Conservation (phyloP, 2,329 filamentous ascomycete genomes). For the Scedosporium dehoogii region DNA sequence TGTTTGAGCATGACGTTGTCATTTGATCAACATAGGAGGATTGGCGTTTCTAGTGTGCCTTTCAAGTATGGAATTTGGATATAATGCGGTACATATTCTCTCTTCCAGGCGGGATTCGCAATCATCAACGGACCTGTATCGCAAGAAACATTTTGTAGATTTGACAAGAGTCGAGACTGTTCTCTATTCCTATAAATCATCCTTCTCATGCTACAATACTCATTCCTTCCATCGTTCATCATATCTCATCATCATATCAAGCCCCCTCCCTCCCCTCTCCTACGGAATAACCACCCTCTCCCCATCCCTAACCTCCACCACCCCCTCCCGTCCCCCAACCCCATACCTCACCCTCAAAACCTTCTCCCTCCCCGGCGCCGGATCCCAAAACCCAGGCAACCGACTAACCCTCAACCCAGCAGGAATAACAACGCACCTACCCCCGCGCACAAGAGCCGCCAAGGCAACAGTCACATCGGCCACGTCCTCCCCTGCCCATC, state of each 20-base stretch:
- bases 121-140: too few relatives aligned
- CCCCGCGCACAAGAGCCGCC: constrained; percentile 32
- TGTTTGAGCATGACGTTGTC: not conserved
- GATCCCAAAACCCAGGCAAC: constrained; percentile 42
- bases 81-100: too few relatives aligned
- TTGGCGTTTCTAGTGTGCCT: too few relatives aligned
- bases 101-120: too few relatives aligned
- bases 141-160: too few relatives aligned
- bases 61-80: too few relatives aligned
- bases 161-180: too few relatives aligned
- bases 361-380: constrained; percentile 32
- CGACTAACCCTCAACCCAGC: constrained; percentile 30
- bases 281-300: constrained; percentile 2
- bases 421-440: constrained; percentile 26
- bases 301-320: constrained; percentile 13
- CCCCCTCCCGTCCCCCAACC: constrained; percentile 24
- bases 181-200: too few relatives aligned
- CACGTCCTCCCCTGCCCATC: constrained; percentile 29
- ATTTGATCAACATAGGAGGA: too few relatives aligned
- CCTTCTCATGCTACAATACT: not conserved
- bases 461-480: constrained; percentile 40
- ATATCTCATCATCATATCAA: not conserved
- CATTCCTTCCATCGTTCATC: not conserved
- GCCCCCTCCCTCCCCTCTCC: not conserved
- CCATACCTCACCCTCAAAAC: constrained; percentile 35